phyloP scores from a whole-genome alignment of 2,329 filamentous ascomycete species.

The Cladorrhinum sp. region DNA sequence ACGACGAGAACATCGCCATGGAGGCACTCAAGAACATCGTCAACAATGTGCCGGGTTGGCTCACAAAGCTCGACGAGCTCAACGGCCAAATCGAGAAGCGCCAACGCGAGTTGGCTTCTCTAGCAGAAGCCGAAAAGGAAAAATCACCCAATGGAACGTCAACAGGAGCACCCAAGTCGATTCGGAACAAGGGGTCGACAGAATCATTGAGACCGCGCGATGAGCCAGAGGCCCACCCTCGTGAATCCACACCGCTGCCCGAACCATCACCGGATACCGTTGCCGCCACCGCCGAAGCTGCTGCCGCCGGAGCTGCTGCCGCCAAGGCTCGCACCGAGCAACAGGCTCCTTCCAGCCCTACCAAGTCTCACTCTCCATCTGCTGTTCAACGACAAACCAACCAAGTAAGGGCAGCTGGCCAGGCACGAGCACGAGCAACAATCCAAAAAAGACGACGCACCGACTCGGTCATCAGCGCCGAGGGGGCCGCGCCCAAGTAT shows the following conservation, averaged over 20 bases:
- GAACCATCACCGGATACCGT: background rate
- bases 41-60: conserved; percentile 58
- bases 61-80: conserved; percentile 56
- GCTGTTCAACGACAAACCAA: conserved; percentile 40
- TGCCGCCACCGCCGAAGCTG: conserved; percentile 10
- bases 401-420: conserved; percentile 45
- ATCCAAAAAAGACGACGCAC: conserved; percentile 50
- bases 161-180: conserved; percentile 35
- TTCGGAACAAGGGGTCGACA: conserved; percentile 51
- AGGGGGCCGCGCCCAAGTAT: conserved; percentile 52
- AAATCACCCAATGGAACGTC: conserved; percentile 16
- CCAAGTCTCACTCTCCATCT: conserved; percentile 35
- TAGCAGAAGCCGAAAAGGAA: conserved; percentile 28
- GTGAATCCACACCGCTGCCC: conserved; percentile 18
- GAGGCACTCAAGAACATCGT: conserved; percentile 56
- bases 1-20: conserved; percentile 39
- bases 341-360: conserved; percentile 33
- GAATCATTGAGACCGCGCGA: conserved; percentile 52
- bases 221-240: conserved; percentile 35
- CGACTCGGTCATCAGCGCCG: conserved; percentile 50
- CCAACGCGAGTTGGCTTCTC: conserved; percentile 54
- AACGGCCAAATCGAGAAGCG: conserved; percentile 59
- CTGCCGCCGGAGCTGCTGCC: conserved; percentile 19
- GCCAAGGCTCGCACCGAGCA: conserved; percentile 20
- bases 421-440: conserved; percentile 45